Conservation (phyloP, 2,329 filamentous ascomycete genomes). For the Zymoseptoria brevis region DNA sequence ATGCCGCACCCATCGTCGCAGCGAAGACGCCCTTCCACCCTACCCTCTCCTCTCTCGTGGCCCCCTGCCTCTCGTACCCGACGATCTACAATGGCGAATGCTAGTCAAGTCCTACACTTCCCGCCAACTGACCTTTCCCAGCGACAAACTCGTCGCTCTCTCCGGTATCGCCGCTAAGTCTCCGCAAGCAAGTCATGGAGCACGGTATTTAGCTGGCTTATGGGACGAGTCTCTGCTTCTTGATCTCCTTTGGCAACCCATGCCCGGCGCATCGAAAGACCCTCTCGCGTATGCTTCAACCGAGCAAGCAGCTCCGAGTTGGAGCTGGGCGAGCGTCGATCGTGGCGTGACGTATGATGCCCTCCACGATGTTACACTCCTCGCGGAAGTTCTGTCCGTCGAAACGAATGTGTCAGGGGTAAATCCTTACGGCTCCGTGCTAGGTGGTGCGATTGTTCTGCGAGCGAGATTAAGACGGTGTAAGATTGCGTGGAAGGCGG, state of each 20-base stretch:
- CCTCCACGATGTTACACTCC: not conserved
- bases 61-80: not conserved
- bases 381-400: not conserved
- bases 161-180: constrained; percentile 7
- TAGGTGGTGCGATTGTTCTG: not conserved
- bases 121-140: constrained; percentile 1
- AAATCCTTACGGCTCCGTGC: not conserved
- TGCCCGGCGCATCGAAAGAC: not conserved
- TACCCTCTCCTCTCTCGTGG: not conserved
- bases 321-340: constrained; percentile 7
- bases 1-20: constrained; percentile 5
- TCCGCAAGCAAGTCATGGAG: not conserved
- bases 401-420: not conserved
- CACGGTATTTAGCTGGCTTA: constrained; percentile 4
- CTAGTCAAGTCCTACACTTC: constrained; percentile 3
- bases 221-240: constrained; percentile 3
- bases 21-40: constrained; percentile 2
- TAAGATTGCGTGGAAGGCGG: not conserved
- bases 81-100: constrained; percentile 5
- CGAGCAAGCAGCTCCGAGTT: constrained; percentile 4
- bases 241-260: constrained; percentile 5
- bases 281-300: not conserved
- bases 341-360: constrained; percentile 1
- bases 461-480: constrained; percentile 1
- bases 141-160: constrained; percentile 6